These are phyloP conservation scores for Amborella trichopoda DNA, from an alignment of 164 flowering plant species.

Conservation along the genomic window DNA sequence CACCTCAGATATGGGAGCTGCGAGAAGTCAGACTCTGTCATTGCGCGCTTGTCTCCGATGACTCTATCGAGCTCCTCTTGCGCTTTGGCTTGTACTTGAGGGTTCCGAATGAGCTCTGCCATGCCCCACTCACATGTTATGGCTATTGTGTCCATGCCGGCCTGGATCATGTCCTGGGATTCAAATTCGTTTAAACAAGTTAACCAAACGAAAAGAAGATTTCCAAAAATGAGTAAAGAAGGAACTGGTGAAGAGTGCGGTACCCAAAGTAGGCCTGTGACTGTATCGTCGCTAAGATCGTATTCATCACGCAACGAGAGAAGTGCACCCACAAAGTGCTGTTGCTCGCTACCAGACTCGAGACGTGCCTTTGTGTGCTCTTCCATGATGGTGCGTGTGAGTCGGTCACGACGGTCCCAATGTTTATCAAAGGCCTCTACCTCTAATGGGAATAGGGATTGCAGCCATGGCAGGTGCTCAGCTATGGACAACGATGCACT, in stretches of 20 bases:
- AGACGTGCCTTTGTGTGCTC: slow-evolving; percentile 9
- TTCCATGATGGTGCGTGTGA: slow-evolving; percentile 17
- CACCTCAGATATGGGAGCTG: slow-evolving; percentile 27
- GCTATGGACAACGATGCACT: slow-evolving; percentile 9
- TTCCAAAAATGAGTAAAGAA: background rate
- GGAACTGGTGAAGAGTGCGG: background rate
- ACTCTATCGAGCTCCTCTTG: slow-evolving; percentile 32
- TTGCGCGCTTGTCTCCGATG: slow-evolving; percentile 18
- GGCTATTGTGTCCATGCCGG: slow-evolving; percentile 31
- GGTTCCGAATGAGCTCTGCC: slow-evolving; percentile 31
- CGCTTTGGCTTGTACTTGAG: slow-evolving; percentile 23
- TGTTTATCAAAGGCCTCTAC: slow-evolving; percentile 6
- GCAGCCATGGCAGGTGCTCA: slow-evolving; percentile 21
- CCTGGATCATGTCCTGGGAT: slow-evolving; percentile 38
- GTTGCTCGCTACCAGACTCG: slow-evolving; percentile 9
- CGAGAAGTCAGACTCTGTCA: slow-evolving; percentile 24
- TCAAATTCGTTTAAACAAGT: too few species aligned
- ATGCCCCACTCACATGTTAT: slow-evolving; percentile 31
- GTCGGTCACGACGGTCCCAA: slow-evolving; percentile 7
- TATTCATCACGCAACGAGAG: slow-evolving; percentile 16
- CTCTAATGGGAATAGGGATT: slow-evolving; percentile 9
- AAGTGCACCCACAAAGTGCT: slow-evolving; percentile 22
- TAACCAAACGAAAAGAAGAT: too few species aligned
- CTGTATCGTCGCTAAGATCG: slow-evolving; percentile 16
- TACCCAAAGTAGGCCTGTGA: slow-evolving; percentile 21